phyloP scores from a whole-genome alignment of 495 filamentous ascomycete genomes.

The Pyrenula aspistea region DNA sequence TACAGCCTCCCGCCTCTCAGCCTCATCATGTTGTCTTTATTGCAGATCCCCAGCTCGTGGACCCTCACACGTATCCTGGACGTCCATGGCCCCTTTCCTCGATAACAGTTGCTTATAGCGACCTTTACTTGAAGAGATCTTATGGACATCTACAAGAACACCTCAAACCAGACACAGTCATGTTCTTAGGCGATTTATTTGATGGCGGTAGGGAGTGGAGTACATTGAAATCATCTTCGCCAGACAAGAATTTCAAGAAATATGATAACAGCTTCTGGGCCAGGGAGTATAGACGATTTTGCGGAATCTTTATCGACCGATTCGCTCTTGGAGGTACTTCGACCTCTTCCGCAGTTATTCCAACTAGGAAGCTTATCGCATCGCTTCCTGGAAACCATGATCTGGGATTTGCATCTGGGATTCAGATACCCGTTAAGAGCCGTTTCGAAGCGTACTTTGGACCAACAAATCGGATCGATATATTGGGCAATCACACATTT shows the following conservation, averaged over 20 bases:
- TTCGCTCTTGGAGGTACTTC: conserved; percentile 35
- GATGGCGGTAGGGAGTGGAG: conserved; percentile 96
- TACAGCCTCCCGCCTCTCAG: conserved; percentile 56
- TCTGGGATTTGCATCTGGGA: conserved; percentile 78
- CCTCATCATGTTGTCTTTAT: conserved; percentile 83
- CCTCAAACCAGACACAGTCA: conserved; percentile 66
- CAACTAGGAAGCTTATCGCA: conserved; percentile 56
- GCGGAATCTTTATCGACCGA: conserved; percentile 59
- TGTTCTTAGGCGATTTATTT: conserved; percentile 92
- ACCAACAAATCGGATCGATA: conserved; percentile 71
- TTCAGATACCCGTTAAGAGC: conserved; percentile 65
- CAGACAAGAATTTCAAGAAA: conserved; percentile 57
- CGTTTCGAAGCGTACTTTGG: conserved; percentile 87
- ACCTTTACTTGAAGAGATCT: conserved; percentile 74
- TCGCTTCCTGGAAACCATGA: conserved; percentile 94
- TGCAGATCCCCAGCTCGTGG: conserved; percentile 94
- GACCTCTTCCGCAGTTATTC: conserved; percentile 20
- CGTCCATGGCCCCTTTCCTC: conserved; percentile 80
- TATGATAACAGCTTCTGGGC: conserved; percentile 76
- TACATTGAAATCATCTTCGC: conserved; percentile 50
- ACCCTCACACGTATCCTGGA: conserved; percentile 91
- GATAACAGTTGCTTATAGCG: conserved; percentile 70
- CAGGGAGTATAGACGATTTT: conserved; percentile 69
- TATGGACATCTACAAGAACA: conserved; percentile 58
- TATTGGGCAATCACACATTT: conserved; percentile 92